These are phyloP conservation scores for Saprolegnia diclina DNA, from an alignment of 352 stramenopile species.

Conservation along the genomic window DNA sequence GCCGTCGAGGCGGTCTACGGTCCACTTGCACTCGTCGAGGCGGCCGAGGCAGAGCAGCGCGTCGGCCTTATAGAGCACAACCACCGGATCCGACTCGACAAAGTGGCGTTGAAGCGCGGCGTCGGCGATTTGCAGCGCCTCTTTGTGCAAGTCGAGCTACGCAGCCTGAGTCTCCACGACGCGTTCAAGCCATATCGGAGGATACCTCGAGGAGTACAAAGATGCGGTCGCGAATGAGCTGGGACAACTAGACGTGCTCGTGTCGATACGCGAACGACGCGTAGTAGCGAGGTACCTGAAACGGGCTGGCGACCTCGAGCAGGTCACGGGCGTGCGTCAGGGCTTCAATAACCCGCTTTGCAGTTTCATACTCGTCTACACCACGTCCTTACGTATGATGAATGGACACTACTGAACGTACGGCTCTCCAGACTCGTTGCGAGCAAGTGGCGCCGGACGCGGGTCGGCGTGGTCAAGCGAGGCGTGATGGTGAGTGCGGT, in stretches of 20 bases:
- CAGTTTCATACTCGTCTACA: slow-evolving; percentile 3
- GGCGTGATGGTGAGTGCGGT: slow-evolving; percentile 11
- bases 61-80: slow-evolving; percentile 65
- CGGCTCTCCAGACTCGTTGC: slow-evolving; percentile 42
- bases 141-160: slow-evolving; percentile 8
- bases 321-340: not conserved
- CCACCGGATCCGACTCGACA: not conserved
- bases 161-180: not conserved
- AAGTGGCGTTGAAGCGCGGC: not conserved
- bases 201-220: slow-evolving; percentile 24
- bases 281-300: not conserved
- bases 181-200: not conserved
- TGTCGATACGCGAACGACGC: not conserved
- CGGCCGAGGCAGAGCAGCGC: slow-evolving; percentile 67
- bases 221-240: slow-evolving; percentile 18
- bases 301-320: not conserved
- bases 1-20: slow-evolving; percentile 33
- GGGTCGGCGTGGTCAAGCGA: not conserved
- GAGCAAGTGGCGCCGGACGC: slow-evolving; percentile 35
- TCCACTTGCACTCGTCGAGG: slow-evolving; percentile 48
- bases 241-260: not conserved
- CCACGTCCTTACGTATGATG: too few relatives aligned
- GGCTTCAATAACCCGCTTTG: not conserved
- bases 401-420: slow-evolving; percentile 24
- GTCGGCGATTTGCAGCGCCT: slow-evolving; percentile 5